Evolutionary conservation across 495 filamentous ascomycete genomes (phyloP).

Genomic region (Talaromyces liani): DNA sequence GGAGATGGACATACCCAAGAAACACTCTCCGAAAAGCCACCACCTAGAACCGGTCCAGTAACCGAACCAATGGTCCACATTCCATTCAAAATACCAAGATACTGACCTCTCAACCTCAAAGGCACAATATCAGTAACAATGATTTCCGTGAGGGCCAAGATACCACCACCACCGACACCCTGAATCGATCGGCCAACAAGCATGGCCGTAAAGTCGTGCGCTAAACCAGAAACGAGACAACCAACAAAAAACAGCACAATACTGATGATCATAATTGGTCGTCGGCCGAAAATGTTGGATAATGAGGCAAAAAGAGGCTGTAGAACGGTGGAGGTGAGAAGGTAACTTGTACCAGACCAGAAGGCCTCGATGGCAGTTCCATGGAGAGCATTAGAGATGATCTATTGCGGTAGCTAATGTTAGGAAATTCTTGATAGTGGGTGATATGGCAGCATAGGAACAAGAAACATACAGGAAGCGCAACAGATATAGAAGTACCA

Average conservation of each 20-base stretch:
- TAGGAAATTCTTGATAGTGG: not conserved
- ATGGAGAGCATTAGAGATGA: constrained; percentile 32
- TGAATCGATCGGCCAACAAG: constrained; percentile 61
- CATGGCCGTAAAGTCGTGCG: constrained; percentile 56
- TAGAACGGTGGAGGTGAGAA: constrained; percentile 40
- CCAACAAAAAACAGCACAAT: constrained; percentile 49
- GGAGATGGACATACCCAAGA: constrained; percentile 42
- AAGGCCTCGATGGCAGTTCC: constrained; percentile 52
- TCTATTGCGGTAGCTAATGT: constrained; percentile 10
- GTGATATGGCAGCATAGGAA: not conserved
- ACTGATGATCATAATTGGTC: constrained; percentile 40
- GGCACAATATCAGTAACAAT: constrained; percentile 61
- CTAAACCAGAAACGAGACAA: constrained; percentile 50
- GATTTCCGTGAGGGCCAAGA: constrained; percentile 58
- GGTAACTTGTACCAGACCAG: constrained; percentile 51
- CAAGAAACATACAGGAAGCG: constrained; percentile 48
- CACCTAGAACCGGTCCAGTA: constrained; percentile 60
- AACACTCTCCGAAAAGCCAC: constrained; percentile 57
- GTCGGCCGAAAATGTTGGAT: constrained; percentile 33
- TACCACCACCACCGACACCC: constrained; percentile 65
- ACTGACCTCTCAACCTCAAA: constrained; percentile 35
- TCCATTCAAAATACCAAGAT: constrained; percentile 41
- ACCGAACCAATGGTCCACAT: constrained; percentile 65
- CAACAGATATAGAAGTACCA: constrained; percentile 66
- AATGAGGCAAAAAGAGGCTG: constrained; percentile 34